phyloP scores from a whole-genome alignment of 2,329 filamentous ascomycete species.

The Colletotrichum magnum region DNA sequence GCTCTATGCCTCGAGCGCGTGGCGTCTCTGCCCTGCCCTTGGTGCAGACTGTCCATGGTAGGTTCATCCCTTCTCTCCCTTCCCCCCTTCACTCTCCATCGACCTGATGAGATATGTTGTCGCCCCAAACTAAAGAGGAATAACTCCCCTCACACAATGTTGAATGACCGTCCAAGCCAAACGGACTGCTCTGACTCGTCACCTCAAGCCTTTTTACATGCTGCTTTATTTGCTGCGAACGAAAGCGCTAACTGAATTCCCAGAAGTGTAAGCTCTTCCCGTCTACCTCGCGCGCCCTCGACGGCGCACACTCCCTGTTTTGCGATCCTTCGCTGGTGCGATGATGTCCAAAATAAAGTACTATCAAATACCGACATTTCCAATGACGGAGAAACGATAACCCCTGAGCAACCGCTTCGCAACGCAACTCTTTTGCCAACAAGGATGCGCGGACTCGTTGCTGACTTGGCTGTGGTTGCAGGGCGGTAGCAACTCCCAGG shows the following conservation, averaged over 20 bases:
- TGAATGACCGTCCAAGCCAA: conserved; percentile 71
- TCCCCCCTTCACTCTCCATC: background rate
- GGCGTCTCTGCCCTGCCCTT: conserved; percentile 31
- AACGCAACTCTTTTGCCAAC: background rate
- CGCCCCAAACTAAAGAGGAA: conserved; percentile 65
- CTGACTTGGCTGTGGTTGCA: background rate
- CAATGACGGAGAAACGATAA: conserved; percentile 55
- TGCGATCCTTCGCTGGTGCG: conserved; percentile 42
- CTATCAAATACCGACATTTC: conserved; percentile 61
- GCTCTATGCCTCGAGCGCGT: conserved; percentile 10
- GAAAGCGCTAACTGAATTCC: conserved; percentile 22
- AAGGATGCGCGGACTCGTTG: background rate
- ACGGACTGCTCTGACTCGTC: conserved; percentile 64
- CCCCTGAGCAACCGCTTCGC: conserved; percentile 42
- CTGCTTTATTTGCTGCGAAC: background rate
- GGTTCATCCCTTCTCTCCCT: background rate
- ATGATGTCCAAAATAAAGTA: conserved; percentile 59
- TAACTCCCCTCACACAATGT: conserved; percentile 61
- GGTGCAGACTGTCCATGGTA: conserved; percentile 36
- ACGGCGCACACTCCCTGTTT: conserved; percentile 8
- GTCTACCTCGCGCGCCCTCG: background rate
- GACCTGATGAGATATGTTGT: conserved; percentile 63
- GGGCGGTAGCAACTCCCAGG: background rate
- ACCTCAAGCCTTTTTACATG: conserved; percentile 12
- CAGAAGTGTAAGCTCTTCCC: conserved; percentile 21